Evolutionary conservation across 345 rosid genomes (phyloP).

Genomic region (Hevea brasiliensis): DNA sequence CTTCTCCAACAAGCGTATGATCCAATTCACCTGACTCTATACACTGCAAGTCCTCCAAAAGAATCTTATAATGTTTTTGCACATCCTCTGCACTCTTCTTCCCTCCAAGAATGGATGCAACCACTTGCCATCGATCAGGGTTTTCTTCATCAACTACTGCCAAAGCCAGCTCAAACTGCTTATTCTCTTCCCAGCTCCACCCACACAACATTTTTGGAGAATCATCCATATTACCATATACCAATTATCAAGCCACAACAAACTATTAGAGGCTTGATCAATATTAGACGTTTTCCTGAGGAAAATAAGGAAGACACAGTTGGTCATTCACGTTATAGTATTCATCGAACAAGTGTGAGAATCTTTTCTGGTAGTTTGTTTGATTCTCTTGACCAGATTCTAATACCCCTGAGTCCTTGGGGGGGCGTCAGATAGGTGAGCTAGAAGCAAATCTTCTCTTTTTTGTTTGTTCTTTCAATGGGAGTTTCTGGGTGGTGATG

Average conservation of each 20-base stretch:
- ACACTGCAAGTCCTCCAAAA: slow-evolving; percentile 60
- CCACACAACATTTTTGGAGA: slow-evolving; percentile 37
- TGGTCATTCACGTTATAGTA: slow-evolving; percentile 26
- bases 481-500: background rate
- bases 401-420: slow-evolving; percentile 19
- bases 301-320: slow-evolving; percentile 14
- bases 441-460: slow-evolving; percentile 17
- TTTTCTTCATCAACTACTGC: slow-evolving; percentile 60
- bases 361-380: slow-evolving; percentile 22
- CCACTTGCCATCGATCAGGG: slow-evolving; percentile 62
- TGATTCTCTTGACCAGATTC: slow-evolving; percentile 37
- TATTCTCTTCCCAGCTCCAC: slow-evolving; percentile 86
- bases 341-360: slow-evolving; percentile 27
- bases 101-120: slow-evolving; percentile 69
- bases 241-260: background rate
- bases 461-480: slow-evolving; percentile 16
- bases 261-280: background rate
- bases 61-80: slow-evolving; percentile 53
- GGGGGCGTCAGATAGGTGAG: slow-evolving; percentile 30
- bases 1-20: slow-evolving; percentile 35
- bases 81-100: slow-evolving; percentile 59
- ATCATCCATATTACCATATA: slow-evolving; percentile 32
- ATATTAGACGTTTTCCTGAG: background rate
- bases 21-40: slow-evolving; percentile 65
- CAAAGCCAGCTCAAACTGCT: slow-evolving; percentile 65